Conservation (phyloP, 2,329 filamentous ascomycete species). For the Fusarium dimerum region DNA sequence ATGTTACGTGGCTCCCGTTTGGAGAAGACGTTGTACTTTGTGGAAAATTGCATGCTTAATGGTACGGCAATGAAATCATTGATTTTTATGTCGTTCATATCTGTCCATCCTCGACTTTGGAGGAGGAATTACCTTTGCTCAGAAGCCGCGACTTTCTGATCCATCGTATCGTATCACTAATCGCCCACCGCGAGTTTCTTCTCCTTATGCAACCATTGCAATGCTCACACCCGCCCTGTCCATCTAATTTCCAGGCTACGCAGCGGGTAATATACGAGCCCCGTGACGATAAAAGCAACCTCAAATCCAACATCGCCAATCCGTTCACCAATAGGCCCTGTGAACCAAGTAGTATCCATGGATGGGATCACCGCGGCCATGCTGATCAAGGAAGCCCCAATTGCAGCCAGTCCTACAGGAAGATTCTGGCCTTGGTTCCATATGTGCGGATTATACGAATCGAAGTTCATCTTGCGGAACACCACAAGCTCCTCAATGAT, state of each 20-base stretch:
- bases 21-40: slow-evolving; percentile 84
- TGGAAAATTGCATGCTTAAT: slow-evolving; percentile 53
- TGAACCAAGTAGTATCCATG: slow-evolving; percentile 46
- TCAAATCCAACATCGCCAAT: slow-evolving; percentile 50
- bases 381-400: slow-evolving; percentile 45
- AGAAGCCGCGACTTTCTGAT: too few relatives aligned
- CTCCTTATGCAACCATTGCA: neutral
- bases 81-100: slow-evolving; percentile 15
- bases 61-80: slow-evolving; percentile 3
- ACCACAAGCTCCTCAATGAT: slow-evolving; percentile 45
- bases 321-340: slow-evolving; percentile 42
- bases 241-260: slow-evolving; percentile 33
- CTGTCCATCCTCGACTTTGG: neutral
- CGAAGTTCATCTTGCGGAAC: slow-evolving; percentile 43
- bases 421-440: slow-evolving; percentile 47
- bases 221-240: slow-evolving; percentile 25
- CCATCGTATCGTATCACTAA: too few relatives aligned
- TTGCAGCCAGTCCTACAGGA: slow-evolving; percentile 44
- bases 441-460: slow-evolving; percentile 40
- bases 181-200: too few relatives aligned
- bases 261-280: slow-evolving; percentile 43
- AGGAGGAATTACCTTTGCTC: neutral
- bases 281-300: slow-evolving; percentile 42
- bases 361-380: slow-evolving; percentile 43
- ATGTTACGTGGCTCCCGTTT: slow-evolving; percentile 74